Evolutionary conservation across 2,329 filamentous ascomycete species (phyloP).

Genomic region (Cordyceps cicadae): DNA sequence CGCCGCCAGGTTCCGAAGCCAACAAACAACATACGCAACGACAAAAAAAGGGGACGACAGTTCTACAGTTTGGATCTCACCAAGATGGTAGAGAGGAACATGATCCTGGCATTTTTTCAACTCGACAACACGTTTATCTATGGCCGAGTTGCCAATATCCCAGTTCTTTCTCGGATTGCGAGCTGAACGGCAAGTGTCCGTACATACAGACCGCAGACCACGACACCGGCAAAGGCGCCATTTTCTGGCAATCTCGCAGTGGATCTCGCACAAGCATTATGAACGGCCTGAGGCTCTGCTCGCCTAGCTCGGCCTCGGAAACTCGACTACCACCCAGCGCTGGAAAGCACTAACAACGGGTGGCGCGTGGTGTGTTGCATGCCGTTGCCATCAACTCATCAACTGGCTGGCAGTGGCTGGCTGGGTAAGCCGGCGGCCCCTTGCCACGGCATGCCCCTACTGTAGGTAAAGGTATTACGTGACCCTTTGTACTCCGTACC

Average conservation of each 20-base stretch:
- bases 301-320: slow-evolving; percentile 1
- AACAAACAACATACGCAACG: not conserved
- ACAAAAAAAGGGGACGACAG: not conserved
- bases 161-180: not conserved
- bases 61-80: not conserved
- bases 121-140: not conserved
- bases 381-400: not conserved
- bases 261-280: slow-evolving; percentile 4
- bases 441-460: not conserved
- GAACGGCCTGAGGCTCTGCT: slow-evolving; percentile 9
- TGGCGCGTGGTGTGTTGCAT: not conserved
- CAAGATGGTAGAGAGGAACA: not conserved
- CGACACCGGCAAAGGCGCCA: not conserved
- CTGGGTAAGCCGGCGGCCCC: not conserved
- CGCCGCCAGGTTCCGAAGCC: not conserved
- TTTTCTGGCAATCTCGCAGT: slow-evolving; percentile 8
- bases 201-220: not conserved
- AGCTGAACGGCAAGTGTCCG: too few relatives aligned
- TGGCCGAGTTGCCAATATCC: not conserved
- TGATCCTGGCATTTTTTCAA: not conserved
- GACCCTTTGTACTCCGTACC: not conserved
- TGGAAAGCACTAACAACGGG: not conserved
- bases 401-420: not conserved
- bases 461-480: too few relatives aligned
- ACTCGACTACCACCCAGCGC: not conserved